Conservation (phyloP, 805 yeast genomes). For the Alloascoidea hylecoeti region DNA sequence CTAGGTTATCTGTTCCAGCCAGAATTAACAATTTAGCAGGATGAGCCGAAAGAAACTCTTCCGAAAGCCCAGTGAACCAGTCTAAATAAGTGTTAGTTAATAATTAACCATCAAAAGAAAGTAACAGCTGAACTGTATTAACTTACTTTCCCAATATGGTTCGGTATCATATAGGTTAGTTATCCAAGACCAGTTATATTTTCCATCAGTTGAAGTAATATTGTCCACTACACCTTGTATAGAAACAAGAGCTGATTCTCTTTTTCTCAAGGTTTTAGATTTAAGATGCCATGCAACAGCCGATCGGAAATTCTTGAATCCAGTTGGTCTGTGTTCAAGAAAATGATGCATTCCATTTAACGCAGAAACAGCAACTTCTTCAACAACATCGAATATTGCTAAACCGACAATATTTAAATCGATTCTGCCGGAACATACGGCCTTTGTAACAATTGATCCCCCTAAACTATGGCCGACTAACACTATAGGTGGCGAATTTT, state of each 20-base stretch:
- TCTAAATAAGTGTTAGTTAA: slow-evolving; percentile 3
- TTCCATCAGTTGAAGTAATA: slow-evolving; percentile 9
- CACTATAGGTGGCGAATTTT: slow-evolving; percentile 25
- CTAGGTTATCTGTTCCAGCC: slow-evolving; percentile 84
- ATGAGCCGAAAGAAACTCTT: slow-evolving; percentile 29
- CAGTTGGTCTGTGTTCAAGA: slow-evolving; percentile 46
- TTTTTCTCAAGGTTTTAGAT: slow-evolving; percentile 36
- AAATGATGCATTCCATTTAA: slow-evolving; percentile 54
- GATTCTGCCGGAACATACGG: slow-evolving; percentile 18
- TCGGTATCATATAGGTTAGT: slow-evolving; percentile 48
- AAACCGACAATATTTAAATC: slow-evolving; percentile 32
- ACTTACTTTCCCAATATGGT: slow-evolving; percentile 47
- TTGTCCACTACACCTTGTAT: slow-evolving; percentile 50
- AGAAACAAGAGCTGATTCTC: slow-evolving; percentile 55
- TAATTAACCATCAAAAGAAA: not conserved
- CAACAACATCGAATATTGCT: slow-evolving; percentile 81
- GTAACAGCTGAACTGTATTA: not conserved
- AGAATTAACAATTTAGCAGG: slow-evolving; percentile 61
- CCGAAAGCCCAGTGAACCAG: slow-evolving; percentile 72
- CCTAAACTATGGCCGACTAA: slow-evolving; percentile 89
- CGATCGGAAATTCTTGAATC: slow-evolving; percentile 33
- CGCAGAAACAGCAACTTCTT: slow-evolving; percentile 75
- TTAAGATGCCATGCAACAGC: slow-evolving; percentile 81
- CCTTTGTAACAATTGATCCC: slow-evolving; percentile 65
- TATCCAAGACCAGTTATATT: slow-evolving; percentile 35